Evolutionary conservation across 139 green algal genomes (phyloP).

Genomic region (Zygnema cylindricum): DNA sequence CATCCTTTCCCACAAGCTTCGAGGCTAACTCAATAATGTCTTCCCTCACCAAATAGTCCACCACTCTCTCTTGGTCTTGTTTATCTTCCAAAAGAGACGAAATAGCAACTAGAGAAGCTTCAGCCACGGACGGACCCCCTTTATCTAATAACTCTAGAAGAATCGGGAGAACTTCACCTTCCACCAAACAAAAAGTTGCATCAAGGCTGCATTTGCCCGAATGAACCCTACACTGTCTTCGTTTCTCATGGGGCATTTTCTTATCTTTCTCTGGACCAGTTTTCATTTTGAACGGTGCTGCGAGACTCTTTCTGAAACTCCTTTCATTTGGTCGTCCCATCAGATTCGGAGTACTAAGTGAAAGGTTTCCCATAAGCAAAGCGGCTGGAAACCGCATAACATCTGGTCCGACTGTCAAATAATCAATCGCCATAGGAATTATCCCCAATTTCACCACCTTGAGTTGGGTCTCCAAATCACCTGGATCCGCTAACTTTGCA

Average conservation of each 20-base stretch:
- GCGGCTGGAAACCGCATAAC: not conserved
- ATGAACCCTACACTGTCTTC: constrained; percentile 31
- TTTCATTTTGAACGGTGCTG: not conserved
- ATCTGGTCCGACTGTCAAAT: constrained; percentile 24
- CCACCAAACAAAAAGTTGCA: constrained; percentile 37
- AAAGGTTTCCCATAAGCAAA: constrained; percentile 42
- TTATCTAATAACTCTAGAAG: constrained; percentile 38
- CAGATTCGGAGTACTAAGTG: constrained; percentile 3
- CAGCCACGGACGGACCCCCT: not conserved
- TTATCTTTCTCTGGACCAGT: constrained; percentile 1
- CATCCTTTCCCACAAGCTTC: not conserved
- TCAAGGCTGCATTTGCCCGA: constrained; percentile 41
- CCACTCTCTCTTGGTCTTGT: constrained; percentile 36
- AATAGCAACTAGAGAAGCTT: constrained; percentile 22
- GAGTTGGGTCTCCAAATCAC: constrained; percentile 28
- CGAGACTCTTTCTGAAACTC: not conserved
- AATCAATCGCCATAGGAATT: constrained; percentile 18
- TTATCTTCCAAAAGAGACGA: constrained; percentile 28
- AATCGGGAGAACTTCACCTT: constrained; percentile 33
- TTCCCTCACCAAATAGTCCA: constrained; percentile 37
- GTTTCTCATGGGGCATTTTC: not conserved
- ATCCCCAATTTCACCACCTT: constrained; percentile 6
- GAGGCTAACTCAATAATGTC: constrained; percentile 20
- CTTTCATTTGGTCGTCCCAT: not conserved
- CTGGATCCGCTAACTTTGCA: constrained; percentile 31